Percentiles rank a stretch among this genome's conserved stretches.
Conservation (phyloP, 352 stramenopile species). For the Discostella stelligera region DNA sequence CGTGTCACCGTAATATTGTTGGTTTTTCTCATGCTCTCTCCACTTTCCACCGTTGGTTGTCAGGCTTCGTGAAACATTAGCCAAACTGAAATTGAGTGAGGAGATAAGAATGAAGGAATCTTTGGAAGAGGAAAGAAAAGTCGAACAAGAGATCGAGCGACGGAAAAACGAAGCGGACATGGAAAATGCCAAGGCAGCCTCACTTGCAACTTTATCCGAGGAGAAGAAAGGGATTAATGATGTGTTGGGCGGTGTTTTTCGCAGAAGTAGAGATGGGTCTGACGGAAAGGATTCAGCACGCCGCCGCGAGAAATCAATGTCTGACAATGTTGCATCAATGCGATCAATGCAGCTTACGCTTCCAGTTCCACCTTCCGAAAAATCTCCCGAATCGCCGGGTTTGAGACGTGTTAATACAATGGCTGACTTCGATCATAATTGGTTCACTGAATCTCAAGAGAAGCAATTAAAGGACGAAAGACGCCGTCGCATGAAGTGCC, state of each 20-base stretch:
- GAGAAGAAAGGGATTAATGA: slow-evolving; percentile 4
- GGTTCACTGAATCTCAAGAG: not conserved
- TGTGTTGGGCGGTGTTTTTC: not conserved
- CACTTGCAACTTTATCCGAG: not conserved
- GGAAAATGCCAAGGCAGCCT: slow-evolving; percentile 14
- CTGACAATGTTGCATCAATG: slow-evolving; percentile 66
- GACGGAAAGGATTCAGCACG: not conserved
- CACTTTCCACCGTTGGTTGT: too few species aligned
- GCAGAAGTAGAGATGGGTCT: slow-evolving; percentile 9
- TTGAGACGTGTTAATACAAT: slow-evolving; percentile 1
- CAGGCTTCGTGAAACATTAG: slow-evolving; percentile 51
- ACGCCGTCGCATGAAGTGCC: slow-evolving; percentile 14
- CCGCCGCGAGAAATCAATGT: slow-evolving; percentile 48
- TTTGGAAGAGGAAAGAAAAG: slow-evolving; percentile 39
- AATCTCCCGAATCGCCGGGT: not conserved
- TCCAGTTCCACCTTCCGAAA: not conserved
- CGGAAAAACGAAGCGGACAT: slow-evolving; percentile 17
- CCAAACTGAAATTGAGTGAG: slow-evolving; percentile 53
- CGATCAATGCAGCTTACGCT: slow-evolving; percentile 11
- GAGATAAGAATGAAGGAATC: slow-evolving; percentile 48
- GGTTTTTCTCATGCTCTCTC: not conserved
- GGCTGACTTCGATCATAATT: slow-evolving; percentile 8
- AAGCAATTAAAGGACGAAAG: not conserved
- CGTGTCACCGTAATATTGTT: not conserved
- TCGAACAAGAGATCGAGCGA: slow-evolving; percentile 26